Conservation (phyloP, 305 asterid genomes). For the Coffea humblotiana region DNA sequence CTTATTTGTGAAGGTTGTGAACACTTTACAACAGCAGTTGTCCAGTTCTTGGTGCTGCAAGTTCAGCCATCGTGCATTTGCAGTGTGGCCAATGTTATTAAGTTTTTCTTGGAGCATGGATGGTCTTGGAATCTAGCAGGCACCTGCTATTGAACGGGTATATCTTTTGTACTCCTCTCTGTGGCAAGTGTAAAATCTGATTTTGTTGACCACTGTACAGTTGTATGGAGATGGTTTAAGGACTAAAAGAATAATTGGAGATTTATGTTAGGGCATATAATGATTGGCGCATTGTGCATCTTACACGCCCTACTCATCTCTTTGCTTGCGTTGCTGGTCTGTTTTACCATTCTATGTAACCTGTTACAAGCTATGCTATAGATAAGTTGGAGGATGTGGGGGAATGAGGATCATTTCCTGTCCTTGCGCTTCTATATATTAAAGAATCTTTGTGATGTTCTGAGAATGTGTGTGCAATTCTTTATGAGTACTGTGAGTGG, state of each 20-base stretch:
- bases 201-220: background rate
- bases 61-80: slow-evolving; percentile 58
- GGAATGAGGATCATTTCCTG: background rate
- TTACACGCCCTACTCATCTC: background rate
- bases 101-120: slow-evolving; percentile 62
- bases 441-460: background rate
- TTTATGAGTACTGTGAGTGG: background rate
- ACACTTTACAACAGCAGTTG: slow-evolving; percentile 43
- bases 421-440: background rate
- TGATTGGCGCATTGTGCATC: background rate
- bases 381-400: background rate
- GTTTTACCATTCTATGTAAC: background rate
- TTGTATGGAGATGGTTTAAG: background rate
- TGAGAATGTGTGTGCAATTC: background rate
- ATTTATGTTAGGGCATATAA: too few species aligned
- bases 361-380: background rate
- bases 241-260: too few species aligned
- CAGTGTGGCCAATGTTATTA: slow-evolving; percentile 66
- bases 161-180: background rate
- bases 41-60: slow-evolving; percentile 51
- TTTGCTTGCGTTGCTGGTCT: background rate
- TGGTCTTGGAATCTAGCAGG: slow-evolving; percentile 76
- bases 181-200: background rate
- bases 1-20: slow-evolving; percentile 33
- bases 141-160: slow-evolving; percentile 70